Percentiles rank a stretch among this genome's conserved stretches.
Evolutionary conservation across 176 grass and related monocot genomes (phyloP).

Genomic region (Triticum aestivum): DNA sequence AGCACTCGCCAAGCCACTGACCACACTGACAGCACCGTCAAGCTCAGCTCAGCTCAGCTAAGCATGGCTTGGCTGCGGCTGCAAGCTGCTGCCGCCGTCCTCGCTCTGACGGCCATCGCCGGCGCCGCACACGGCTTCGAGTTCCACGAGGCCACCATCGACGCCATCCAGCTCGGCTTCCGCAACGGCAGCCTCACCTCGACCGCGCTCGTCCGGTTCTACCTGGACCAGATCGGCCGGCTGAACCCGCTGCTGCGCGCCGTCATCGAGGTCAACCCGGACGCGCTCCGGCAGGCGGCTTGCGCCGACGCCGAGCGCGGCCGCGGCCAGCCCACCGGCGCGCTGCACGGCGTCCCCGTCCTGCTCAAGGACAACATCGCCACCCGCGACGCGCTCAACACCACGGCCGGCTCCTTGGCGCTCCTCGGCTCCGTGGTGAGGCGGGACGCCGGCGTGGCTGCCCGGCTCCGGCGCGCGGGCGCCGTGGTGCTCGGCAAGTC

Average conservation of each 20-base stretch:
- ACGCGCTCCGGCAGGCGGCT: constrained; percentile 40
- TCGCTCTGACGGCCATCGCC: no score
- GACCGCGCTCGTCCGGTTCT: constrained; percentile 35
- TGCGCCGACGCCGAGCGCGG: constrained; percentile 24
- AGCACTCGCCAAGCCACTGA: not conserved
- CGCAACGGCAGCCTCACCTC: constrained; percentile 50
- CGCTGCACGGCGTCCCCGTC: constrained; percentile 53
- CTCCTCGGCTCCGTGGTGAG: constrained; percentile 49
- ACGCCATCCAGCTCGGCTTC: constrained; percentile 53
- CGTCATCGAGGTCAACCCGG: constrained; percentile 68
- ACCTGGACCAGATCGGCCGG: constrained; percentile 45
- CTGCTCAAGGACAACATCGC: constrained; percentile 69
- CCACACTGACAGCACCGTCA: not conserved
- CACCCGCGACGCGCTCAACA: constrained; percentile 50
- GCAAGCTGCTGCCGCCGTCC: not conserved
- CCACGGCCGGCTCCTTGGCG: constrained; percentile 67
- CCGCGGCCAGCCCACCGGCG: not conserved
- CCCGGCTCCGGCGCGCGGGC: constrained; percentile 42
- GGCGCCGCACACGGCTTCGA: constrained; percentile 27
- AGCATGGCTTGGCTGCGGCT: not conserved
- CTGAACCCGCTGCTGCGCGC: constrained; percentile 54
- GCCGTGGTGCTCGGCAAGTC: constrained; percentile 64
- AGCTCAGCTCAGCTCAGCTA: not conserved
- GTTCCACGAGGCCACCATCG: constrained; percentile 50
- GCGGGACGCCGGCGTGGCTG: constrained; percentile 58